phyloP scores from a whole-genome alignment of 2,329 filamentous ascomycete species.

The Parascedosporium putredinis region DNA sequence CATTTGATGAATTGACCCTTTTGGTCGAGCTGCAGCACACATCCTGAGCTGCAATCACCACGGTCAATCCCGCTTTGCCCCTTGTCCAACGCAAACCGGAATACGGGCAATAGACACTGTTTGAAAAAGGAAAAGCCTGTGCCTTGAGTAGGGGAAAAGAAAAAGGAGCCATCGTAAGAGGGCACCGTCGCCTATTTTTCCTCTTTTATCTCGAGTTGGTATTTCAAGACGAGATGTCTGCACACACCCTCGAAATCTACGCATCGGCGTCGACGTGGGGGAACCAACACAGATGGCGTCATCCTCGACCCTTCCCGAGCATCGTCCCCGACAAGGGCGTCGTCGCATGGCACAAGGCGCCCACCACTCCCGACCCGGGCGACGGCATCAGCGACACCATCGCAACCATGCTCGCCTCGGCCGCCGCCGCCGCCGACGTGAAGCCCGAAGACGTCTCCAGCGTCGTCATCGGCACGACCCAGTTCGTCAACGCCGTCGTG shows the following conservation, averaged over 20 bases:
- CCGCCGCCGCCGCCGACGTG: too few species aligned
- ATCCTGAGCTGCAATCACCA: too few species aligned
- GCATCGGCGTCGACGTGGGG: conserved; percentile 38
- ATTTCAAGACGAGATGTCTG: background rate
- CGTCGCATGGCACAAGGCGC: conserved; percentile 9
- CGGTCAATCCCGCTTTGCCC: too few species aligned
- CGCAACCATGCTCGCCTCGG: background rate
- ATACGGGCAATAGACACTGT: too few species aligned
- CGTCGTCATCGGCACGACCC: conserved; percentile 44
- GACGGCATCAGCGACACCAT: background rate
- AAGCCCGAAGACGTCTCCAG: conserved; percentile 28
- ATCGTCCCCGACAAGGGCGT: conserved; percentile 4
- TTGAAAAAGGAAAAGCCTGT: too few species aligned
- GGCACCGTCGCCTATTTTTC: too few species aligned
- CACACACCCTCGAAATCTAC: conserved; percentile 17
- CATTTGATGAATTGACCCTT: too few species aligned
- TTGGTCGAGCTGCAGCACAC: too few species aligned
- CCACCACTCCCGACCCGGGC: background rate
- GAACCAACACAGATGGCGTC: conserved; percentile 44
- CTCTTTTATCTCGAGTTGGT: too few species aligned
- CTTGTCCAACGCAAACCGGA: too few species aligned
- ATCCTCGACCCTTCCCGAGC: conserved; percentile 32
- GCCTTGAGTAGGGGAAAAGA: too few species aligned
- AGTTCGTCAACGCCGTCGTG: conserved; percentile 49
- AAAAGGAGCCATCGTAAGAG: too few species aligned